Evolutionary conservation across 2,329 filamentous ascomycete species (phyloP).

Genomic region (Pyrenochaeta sp.): DNA sequence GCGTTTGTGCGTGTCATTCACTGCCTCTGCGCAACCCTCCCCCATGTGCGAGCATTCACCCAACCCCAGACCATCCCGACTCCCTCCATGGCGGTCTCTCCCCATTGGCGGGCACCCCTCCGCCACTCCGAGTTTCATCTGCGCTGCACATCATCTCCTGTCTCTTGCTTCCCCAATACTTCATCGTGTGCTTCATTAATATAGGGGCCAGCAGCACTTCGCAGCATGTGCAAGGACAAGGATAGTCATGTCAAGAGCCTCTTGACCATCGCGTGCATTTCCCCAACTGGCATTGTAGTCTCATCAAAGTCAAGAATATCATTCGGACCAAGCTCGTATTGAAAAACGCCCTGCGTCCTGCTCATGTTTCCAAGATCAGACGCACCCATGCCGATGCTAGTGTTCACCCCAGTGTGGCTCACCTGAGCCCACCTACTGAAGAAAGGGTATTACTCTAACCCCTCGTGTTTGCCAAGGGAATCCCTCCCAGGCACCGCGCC

Average conservation of each 20-base stretch:
- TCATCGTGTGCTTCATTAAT: neutral
- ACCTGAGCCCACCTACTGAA: neutral
- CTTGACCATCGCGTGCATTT: neutral
- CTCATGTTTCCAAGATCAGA: slow-evolving; percentile 1
- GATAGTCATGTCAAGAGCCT: neutral
- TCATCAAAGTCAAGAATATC: neutral
- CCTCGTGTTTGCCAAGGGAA: slow-evolving; percentile 4
- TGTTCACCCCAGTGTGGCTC: neutral
- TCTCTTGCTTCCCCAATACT: neutral
- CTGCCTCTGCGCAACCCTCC: neutral
- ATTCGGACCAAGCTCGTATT: slow-evolving; percentile 8
- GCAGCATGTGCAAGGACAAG: neutral
- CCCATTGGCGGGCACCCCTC: slow-evolving; percentile 6
- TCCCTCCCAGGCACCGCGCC: neutral
- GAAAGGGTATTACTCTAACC: neutral
- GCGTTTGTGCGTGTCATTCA: neutral
- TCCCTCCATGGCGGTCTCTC: slow-evolving; percentile 5
- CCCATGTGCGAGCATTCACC: neutral
- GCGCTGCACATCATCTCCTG: slow-evolving; percentile 2
- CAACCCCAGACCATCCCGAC: slow-evolving; percentile 3
- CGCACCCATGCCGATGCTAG: neutral
- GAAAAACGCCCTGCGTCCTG: neutral
- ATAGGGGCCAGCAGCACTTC: neutral
- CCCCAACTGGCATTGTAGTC: slow-evolving; percentile 5
- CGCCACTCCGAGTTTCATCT: slow-evolving; percentile 5